A percentile compares a stretch with the other conserved stretches of the same genome.
Evolutionary conservation across 2,329 filamentous ascomycete genomes (phyloP).

Genomic region (Setomelanomma holmii): DNA sequence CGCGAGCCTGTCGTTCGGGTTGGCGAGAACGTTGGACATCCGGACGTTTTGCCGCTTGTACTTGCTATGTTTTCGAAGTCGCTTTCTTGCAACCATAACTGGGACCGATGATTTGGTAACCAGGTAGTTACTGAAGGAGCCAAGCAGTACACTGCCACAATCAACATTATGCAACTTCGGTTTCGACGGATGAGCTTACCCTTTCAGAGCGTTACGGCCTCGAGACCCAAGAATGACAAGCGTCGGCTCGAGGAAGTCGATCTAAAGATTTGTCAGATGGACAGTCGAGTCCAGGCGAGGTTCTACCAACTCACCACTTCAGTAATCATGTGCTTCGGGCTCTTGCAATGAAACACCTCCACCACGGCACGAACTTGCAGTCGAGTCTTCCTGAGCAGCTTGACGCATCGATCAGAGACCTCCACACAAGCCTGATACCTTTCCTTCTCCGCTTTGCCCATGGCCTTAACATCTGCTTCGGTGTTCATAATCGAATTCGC

Average conservation of each 20-base stretch:
- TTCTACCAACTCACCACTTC: constrained; percentile 70
- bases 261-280: constrained; percentile 56
- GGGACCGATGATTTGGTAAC: constrained; percentile 96
- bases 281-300: constrained; percentile 16
- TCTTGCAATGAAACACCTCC: constrained; percentile 98
- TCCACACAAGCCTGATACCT: constrained; percentile 80
- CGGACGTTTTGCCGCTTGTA: constrained; percentile 74
- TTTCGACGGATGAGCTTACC: constrained; percentile 63
- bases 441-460: constrained; percentile 72
- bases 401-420: constrained; percentile 85
- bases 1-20: constrained; percentile 71
- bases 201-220: constrained; percentile 90
- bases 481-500: constrained; percentile 43
- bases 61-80: constrained; percentile 84
- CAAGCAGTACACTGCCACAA: constrained; percentile 77
- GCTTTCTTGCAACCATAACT: constrained; percentile 96
- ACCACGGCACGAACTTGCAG: constrained; percentile 92
- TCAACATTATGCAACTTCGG: constrained; percentile 28
- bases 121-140: constrained; percentile 96
- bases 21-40: constrained; percentile 82
- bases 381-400: constrained; percentile 85
- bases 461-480: constrained; percentile 48
- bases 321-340: constrained; percentile 91
- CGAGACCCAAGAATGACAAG: constrained; percentile 92
- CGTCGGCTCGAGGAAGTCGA: constrained; percentile 89